Conservation (phyloP, 2,329 filamentous ascomycete genomes). For the Botrytis cinerea region DNA sequence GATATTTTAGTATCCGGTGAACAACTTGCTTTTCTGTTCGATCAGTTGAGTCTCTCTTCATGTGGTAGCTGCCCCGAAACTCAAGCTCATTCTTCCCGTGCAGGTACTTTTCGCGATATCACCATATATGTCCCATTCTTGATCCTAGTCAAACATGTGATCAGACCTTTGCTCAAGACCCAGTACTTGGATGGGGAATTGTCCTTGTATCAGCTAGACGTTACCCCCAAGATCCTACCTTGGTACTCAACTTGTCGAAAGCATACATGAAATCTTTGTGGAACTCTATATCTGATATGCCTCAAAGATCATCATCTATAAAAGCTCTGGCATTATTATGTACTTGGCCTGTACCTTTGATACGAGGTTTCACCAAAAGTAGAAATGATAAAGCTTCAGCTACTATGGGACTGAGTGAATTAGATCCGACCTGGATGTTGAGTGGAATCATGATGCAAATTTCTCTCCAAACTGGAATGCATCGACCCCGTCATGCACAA, state of each 20-base stretch:
- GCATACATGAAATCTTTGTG: constrained; percentile 32
- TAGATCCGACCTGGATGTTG: constrained; percentile 36
- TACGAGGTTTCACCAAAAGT: constrained; percentile 30
- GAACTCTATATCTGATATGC: constrained; percentile 30
- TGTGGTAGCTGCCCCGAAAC: constrained; percentile 37
- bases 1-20: constrained; percentile 26
- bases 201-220: constrained; percentile 62
- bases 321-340: constrained; percentile 39
- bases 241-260: constrained; percentile 45
- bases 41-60: constrained; percentile 26
- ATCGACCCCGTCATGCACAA: constrained; percentile 34
- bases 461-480: constrained; percentile 37
- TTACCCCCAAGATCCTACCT: constrained; percentile 54
- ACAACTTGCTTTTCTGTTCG: constrained; percentile 25
- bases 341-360: constrained; percentile 38
- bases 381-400: constrained; percentile 24
- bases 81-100: constrained; percentile 5
- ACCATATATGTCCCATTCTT: constrained; percentile 65
- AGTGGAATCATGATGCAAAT: constrained; percentile 39
- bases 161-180: constrained; percentile 58
- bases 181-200: constrained; percentile 70
- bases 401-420: constrained; percentile 24
- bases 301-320: constrained; percentile 31
- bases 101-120: constrained; percentile 65
- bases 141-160: constrained; percentile 56